phyloP scores from a whole-genome alignment of 1,284 basidiomycete species.

The Malassezia yamatoensis region DNA sequence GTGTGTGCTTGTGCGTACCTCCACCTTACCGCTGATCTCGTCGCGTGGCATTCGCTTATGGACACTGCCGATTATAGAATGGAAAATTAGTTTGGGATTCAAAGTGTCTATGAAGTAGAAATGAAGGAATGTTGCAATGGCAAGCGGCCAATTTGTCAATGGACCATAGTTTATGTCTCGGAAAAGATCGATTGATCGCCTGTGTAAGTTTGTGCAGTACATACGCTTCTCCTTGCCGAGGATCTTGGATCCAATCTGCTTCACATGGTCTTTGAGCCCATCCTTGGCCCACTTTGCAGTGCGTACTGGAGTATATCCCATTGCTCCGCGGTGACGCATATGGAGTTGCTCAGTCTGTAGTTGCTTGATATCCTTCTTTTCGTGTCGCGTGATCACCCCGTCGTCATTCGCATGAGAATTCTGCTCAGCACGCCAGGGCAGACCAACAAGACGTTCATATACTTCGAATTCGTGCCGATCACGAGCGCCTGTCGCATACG shows the following conservation, averaged over 20 bases:
- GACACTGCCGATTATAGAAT: too few relatives aligned
- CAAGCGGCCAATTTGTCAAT: too few relatives aligned
- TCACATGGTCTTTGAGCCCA: constrained; percentile 24
- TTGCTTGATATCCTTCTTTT: constrained; percentile 47
- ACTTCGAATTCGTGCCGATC: constrained; percentile 43
- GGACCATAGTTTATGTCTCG: neutral
- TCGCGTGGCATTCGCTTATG: too few relatives aligned
- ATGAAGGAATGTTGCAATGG: too few relatives aligned
- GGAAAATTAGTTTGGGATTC: too few relatives aligned
- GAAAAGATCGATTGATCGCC: constrained; percentile 10
- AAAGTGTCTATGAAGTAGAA: too few relatives aligned
- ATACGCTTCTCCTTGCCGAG: constrained; percentile 21
- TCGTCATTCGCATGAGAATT: constrained; percentile 54
- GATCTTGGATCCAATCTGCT: constrained; percentile 18
- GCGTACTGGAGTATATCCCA: constrained; percentile 37
- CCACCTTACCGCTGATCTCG: too few relatives aligned
- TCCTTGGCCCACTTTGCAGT: constrained; percentile 41
- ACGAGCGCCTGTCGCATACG: constrained; percentile 26
- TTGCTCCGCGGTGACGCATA: constrained; percentile 42
- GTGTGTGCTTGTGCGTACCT: neutral
- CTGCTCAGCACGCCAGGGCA: constrained; percentile 49
- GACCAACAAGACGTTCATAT: constrained; percentile 37
- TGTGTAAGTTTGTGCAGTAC: neutral
- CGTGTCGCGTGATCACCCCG: constrained; percentile 52
- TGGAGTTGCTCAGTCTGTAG: constrained; percentile 50